phyloP scores from a whole-genome alignment of 2,329 filamentous ascomycete genomes.

The Allantophomopsis cytisporea region DNA sequence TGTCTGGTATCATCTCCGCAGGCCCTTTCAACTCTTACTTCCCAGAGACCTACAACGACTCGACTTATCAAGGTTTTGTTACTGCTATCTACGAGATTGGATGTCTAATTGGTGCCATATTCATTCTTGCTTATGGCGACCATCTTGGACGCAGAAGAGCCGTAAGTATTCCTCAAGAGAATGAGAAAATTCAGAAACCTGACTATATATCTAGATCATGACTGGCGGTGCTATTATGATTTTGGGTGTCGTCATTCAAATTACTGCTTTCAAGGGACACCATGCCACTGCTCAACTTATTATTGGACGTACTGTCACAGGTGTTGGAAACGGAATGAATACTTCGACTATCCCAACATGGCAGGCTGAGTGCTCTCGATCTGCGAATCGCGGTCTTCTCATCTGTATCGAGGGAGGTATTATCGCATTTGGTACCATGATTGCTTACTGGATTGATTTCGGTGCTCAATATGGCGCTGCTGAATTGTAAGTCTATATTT shows the following conservation, averaged over 20 bases:
- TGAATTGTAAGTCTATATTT: constrained; percentile 31
- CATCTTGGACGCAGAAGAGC: constrained; percentile 39
- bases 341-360: constrained; percentile 41
- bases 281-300: constrained; percentile 39
- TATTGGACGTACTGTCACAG: constrained; percentile 32
- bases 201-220: constrained; percentile 26
- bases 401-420: constrained; percentile 41
- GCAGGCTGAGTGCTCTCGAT: constrained; percentile 39
- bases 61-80: constrained; percentile 29
- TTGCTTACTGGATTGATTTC: constrained; percentile 97
- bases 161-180: constrained; percentile 26
- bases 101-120: constrained; percentile 37
- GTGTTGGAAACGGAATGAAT: constrained; percentile 36
- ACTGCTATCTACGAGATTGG: constrained; percentile 41
- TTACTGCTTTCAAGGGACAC: constrained; percentile 19
- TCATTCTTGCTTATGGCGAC: constrained; percentile 35
- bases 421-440: constrained; percentile 54
- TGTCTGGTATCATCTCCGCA: constrained; percentile 59
- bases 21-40: constrained; percentile 77
- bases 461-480: constrained; percentile 80
- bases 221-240: constrained; percentile 43
- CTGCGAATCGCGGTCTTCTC: constrained; percentile 29
- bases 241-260: constrained; percentile 34
- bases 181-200: constrained; percentile 1
- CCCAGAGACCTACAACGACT: constrained; percentile 38